Evolutionary conservation across 2,329 filamentous ascomycete genomes (phyloP).

Genomic region (Helicocarpus griseus): DNA sequence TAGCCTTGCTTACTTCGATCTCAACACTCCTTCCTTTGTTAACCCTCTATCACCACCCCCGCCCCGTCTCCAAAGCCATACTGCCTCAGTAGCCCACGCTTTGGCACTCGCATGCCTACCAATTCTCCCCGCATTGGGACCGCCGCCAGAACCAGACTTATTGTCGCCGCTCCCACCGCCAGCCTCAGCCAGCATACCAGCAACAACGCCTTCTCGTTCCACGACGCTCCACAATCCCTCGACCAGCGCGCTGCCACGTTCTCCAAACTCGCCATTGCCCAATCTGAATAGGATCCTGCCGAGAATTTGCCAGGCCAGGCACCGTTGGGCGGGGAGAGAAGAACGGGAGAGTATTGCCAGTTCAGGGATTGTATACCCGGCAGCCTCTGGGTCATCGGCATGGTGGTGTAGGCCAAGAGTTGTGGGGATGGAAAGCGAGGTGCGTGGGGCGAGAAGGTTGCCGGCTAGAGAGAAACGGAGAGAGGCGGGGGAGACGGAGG

Average conservation of each 20-base stretch:
- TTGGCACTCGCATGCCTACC: constrained; percentile 64
- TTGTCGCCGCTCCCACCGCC: constrained; percentile 50
- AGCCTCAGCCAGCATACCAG: constrained; percentile 68
- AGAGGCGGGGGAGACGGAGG: constrained; percentile 56
- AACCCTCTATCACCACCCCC: constrained; percentile 39
- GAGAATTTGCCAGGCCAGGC: constrained; percentile 83
- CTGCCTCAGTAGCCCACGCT: constrained; percentile 76
- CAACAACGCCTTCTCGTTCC: constrained; percentile 65
- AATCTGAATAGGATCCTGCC: constrained; percentile 77
- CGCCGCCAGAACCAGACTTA: constrained; percentile 23
- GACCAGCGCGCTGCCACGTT: constrained; percentile 53
- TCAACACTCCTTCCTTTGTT: constrained; percentile 21
- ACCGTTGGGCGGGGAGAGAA: constrained; percentile 74
- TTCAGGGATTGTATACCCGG: constrained; percentile 87
- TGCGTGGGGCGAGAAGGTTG: constrained; percentile 64
- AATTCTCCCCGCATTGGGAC: constrained; percentile 17
- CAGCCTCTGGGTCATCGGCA: constrained; percentile 80
- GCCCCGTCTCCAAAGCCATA: constrained; percentile 79
- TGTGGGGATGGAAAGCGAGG: constrained; percentile 63
- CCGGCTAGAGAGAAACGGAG: constrained; percentile 87
- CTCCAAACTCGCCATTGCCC: constrained; percentile 60
- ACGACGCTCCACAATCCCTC: constrained; percentile 76
- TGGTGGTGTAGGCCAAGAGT: constrained; percentile 86
- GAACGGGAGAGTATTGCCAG: constrained; percentile 71
- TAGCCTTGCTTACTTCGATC: background rate